Evolutionary conservation across 805 yeast genomes (phyloP).

Genomic region (Cyberlindnera japonica): DNA sequence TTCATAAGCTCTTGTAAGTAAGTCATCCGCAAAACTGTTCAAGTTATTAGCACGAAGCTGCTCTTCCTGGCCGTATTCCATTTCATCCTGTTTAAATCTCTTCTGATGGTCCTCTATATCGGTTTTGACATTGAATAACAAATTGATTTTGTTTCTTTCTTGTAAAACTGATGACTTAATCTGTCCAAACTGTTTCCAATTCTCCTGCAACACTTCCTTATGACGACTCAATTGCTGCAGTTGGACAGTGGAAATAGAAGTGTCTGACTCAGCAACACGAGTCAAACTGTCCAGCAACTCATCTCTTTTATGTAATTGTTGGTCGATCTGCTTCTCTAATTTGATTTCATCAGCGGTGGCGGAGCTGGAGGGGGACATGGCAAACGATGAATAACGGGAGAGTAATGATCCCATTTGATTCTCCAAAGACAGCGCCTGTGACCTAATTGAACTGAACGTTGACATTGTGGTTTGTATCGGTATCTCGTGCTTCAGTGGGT

Average conservation of each 20-base stretch:
- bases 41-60: slow-evolving; percentile 67
- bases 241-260: slow-evolving; percentile 63
- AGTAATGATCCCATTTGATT: slow-evolving; percentile 57
- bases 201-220: slow-evolving; percentile 69
- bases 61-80: slow-evolving; percentile 78
- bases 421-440: slow-evolving; percentile 68
- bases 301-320: slow-evolving; percentile 48
- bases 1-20: slow-evolving; percentile 80
- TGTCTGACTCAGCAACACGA: slow-evolving; percentile 52
- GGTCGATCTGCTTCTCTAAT: slow-evolving; percentile 46
- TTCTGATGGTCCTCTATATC: slow-evolving; percentile 72
- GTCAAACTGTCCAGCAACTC: slow-evolving; percentile 48
- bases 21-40: slow-evolving; percentile 70
- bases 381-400: slow-evolving; percentile 50
- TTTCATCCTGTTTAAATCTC: slow-evolving; percentile 40
- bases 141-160: slow-evolving; percentile 72
- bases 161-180: slow-evolving; percentile 58
- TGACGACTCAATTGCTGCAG: slow-evolving; percentile 81
- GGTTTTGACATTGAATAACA: slow-evolving; percentile 69
- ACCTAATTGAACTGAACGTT: slow-evolving; percentile 63
- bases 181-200: slow-evolving; percentile 57
- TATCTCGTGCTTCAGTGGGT: neutral
- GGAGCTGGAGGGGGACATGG: slow-evolving; percentile 46
- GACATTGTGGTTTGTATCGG: slow-evolving; percentile 27
- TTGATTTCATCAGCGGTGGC: slow-evolving; percentile 46